phyloP scores from a whole-genome alignment of 2,329 filamentous ascomycete species.

The Neocatenulostroma microsporum region DNA sequence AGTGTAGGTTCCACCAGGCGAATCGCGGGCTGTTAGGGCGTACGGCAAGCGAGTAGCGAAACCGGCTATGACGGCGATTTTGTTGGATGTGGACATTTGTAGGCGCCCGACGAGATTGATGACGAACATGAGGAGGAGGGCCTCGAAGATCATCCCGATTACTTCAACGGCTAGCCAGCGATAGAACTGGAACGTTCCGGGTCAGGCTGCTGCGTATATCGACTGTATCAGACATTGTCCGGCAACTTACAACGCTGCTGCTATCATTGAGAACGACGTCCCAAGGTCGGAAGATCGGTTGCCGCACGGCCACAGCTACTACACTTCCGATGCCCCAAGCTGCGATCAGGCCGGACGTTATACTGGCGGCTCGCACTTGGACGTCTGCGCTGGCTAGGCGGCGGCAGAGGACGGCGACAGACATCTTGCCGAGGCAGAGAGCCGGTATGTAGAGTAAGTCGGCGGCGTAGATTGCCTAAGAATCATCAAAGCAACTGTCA shows the following conservation, averaged over 20 bases:
- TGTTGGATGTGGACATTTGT: constrained; percentile 14
- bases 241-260: not conserved
- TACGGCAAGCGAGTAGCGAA: constrained; percentile 9
- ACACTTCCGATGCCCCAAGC: not conserved
- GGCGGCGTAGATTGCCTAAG: constrained; percentile 13
- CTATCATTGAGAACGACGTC: not conserved
- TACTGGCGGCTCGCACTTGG: no score
- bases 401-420: constrained; percentile 11
- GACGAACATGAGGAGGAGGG: constrained; percentile 6
- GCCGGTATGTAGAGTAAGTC: constrained; percentile 12
- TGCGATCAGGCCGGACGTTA: not conserved
- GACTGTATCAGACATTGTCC: constrained; percentile 1
- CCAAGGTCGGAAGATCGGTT: not conserved
- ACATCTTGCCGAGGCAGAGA: constrained; percentile 13
- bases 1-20: no score
- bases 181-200: no score
- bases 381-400: constrained; percentile 11
- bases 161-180: no score
- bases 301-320: not conserved
- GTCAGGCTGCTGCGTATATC: no score
- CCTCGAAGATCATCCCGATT: constrained; percentile 9
- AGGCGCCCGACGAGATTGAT: constrained; percentile 11
- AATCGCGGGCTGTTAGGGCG: no score
- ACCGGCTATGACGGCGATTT: constrained; percentile 14
- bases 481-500: no score